A percentile compares a stretch with the other conserved stretches of the same genome.
phyloP scores from a whole-genome alignment of 2,329 filamentous ascomycete genomes.

The Colletotrichum sp. region DNA sequence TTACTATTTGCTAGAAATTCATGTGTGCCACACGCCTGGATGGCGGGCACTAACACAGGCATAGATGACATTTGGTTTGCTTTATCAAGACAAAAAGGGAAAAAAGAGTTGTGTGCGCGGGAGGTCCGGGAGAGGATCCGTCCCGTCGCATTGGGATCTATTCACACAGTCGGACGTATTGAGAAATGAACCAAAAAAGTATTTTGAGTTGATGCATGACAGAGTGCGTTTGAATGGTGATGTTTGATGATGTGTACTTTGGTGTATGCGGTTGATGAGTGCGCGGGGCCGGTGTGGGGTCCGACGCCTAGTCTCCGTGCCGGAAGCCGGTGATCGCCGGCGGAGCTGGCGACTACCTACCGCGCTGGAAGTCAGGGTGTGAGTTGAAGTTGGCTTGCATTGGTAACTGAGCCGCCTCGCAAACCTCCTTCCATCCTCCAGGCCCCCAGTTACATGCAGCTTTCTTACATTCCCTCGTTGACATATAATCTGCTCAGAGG shows the following conservation, averaged over 20 bases:
- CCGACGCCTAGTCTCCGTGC: not conserved
- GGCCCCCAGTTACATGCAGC: too few relatives aligned
- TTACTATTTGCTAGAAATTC: slow-evolving; percentile 14
- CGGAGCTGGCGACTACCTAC: not conserved
- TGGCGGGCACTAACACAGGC: slow-evolving; percentile 5
- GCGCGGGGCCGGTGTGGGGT: not conserved
- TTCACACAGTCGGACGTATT: slow-evolving; percentile 1
- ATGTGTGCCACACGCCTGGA: slow-evolving; percentile 7
- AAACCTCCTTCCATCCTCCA: too few relatives aligned
- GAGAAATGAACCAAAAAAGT: slow-evolving; percentile 8
- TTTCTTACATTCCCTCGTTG: too few relatives aligned
- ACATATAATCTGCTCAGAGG: too few relatives aligned
- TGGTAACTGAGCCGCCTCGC: too few relatives aligned
- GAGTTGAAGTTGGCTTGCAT: too few relatives aligned
- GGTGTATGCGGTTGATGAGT: not conserved
- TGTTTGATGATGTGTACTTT: fast-evolving
- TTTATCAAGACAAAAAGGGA: not conserved
- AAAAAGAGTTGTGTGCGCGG: not conserved
- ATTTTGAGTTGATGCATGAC: not conserved
- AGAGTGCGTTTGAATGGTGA: not conserved
- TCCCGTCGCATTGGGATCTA: not conserved
- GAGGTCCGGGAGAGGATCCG: not conserved
- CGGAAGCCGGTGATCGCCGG: not conserved
- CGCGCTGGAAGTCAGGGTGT: too few relatives aligned
- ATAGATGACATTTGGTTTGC: slow-evolving; percentile 14